A percentile compares a stretch with the other conserved stretches of the same genome.
Evolutionary conservation across 768 basidiomycete genomes (phyloP).

Genomic region (Lentinula aciculospora): DNA sequence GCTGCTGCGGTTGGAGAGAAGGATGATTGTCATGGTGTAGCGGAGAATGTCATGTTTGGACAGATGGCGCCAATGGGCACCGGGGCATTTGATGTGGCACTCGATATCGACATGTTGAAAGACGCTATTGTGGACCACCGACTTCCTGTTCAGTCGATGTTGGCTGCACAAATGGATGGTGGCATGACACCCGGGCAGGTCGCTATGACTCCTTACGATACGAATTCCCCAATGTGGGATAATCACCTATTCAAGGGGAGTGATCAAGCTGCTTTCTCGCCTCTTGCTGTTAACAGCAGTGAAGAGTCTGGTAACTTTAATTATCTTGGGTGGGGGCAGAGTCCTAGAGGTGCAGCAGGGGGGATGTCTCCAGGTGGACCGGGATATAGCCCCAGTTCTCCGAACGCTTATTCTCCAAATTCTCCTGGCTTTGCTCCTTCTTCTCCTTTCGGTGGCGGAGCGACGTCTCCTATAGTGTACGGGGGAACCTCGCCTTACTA

Average conservation of each 20-base stretch:
- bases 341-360: slow-evolving; percentile 71
- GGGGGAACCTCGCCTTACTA: slow-evolving; percentile 86
- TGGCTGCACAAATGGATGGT: slow-evolving; percentile 74
- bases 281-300: slow-evolving; percentile 78
- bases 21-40: slow-evolving; percentile 96
- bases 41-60: slow-evolving; percentile 99
- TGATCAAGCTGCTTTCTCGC: slow-evolving; percentile 91
- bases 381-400: slow-evolving; percentile 89
- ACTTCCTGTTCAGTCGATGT: slow-evolving; percentile 76
- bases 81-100: slow-evolving; percentile 89
- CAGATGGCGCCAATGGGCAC: slow-evolving; percentile 99
- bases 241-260: slow-evolving; percentile 77
- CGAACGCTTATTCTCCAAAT: slow-evolving; percentile 82
- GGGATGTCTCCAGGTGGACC: slow-evolving; percentile 87
- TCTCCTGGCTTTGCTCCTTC: slow-evolving; percentile 82
- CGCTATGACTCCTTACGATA: slow-evolving; percentile 96
- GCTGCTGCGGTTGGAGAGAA: slow-evolving; percentile 97
- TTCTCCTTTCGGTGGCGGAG: slow-evolving; percentile 70
- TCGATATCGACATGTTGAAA: slow-evolving; percentile 98
- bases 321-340: slow-evolving; percentile 75
- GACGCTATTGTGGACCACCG: slow-evolving; percentile 97
- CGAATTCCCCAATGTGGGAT: slow-evolving; percentile 81
- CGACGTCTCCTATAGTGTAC: slow-evolving; percentile 76
- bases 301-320: slow-evolving; percentile 78
- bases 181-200: slow-evolving; percentile 90